Evolutionary conservation across 441 rosid genomes (phyloP).

Genomic region (Gossypium davidsonii): DNA sequence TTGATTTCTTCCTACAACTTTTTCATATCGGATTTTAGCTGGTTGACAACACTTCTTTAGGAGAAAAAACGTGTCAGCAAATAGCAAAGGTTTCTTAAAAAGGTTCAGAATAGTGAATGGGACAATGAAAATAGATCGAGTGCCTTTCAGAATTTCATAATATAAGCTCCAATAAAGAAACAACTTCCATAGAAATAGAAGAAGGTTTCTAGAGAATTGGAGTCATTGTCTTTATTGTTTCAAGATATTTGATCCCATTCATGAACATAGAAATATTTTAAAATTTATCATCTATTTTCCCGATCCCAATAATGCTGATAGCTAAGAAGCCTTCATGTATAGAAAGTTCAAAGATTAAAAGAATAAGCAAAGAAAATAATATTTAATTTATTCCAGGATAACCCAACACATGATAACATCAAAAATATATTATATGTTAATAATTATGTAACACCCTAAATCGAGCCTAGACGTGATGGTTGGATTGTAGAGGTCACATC

Average conservation of each 20-base stretch:
- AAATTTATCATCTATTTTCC: not conserved
- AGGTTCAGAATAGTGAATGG: not conserved
- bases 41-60: conserved; percentile 86
- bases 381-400: too few relatives aligned
- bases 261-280: not conserved
- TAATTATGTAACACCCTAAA: too few relatives aligned
- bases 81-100: not conserved
- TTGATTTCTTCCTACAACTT: conserved; percentile 73
- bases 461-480: too few relatives aligned
- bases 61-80: conserved; percentile 11
- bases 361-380: not conserved
- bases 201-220: too few relatives aligned
- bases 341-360: not conserved
- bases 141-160: conserved; percentile 12
- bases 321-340: not conserved
- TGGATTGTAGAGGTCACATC: too few relatives aligned
- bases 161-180: conserved; percentile 3
- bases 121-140: not conserved
- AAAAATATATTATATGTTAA: too few relatives aligned
- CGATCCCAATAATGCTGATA: not conserved
- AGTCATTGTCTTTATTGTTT: not conserved
- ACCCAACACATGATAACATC: too few relatives aligned
- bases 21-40: conserved; percentile 84
- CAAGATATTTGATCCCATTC: not conserved
- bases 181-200: not conserved